phyloP scores from a whole-genome alignment of 2,329 filamentous ascomycete genomes.

The Neopestalotiopsis clavispora region DNA sequence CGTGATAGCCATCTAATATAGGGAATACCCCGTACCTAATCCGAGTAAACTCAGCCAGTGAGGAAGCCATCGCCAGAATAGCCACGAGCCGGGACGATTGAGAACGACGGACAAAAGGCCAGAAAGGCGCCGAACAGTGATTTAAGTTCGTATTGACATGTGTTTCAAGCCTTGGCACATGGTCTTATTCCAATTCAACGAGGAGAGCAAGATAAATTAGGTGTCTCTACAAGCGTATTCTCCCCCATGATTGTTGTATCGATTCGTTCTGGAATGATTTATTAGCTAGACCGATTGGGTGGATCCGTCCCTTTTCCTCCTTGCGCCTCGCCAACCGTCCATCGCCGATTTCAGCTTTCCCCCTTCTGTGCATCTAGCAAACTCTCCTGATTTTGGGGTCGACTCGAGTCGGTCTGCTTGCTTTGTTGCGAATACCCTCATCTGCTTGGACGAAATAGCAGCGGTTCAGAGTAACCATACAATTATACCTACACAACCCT shows the following conservation, averaged over 20 bases:
- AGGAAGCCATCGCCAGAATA: not conserved
- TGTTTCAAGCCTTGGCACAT: not conserved
- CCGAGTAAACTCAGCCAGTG: not conserved
- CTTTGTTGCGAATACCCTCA: not conserved
- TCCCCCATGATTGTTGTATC: not conserved
- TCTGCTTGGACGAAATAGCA: not conserved
- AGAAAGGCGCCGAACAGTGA: not conserved
- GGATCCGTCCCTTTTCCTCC: not conserved
- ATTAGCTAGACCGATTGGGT: not conserved
- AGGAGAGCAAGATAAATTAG: not conserved
- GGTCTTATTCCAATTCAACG: not conserved
- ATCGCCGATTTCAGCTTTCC: not conserved
- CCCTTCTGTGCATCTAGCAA: not conserved
- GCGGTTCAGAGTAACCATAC: not conserved
- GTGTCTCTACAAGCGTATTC: not conserved
- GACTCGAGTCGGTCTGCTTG: not conserved
- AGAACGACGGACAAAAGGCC: not conserved
- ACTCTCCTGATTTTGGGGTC: not conserved
- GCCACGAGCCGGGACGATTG: too few relatives aligned
- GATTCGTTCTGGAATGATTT: not conserved
- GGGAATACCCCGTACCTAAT: not conserved
- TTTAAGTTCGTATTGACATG: not conserved
- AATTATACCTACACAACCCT: not conserved
- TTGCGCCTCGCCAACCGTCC: not conserved
- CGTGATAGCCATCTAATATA: not conserved